phyloP scores from a whole-genome alignment of 805 yeast species.

The Tetrapisispora iriomotensis region DNA sequence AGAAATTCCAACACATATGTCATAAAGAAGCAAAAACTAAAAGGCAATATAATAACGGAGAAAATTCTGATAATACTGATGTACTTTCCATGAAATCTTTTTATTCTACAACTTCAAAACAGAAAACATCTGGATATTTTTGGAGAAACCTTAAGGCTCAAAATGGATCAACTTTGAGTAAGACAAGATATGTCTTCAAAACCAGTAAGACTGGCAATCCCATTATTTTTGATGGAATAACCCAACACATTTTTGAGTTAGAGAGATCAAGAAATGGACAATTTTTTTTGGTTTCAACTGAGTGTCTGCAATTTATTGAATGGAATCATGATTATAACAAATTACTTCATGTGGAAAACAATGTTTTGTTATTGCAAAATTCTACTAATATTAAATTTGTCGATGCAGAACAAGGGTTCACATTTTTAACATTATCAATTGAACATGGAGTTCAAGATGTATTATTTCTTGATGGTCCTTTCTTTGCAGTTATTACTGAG shows the following conservation, averaged over 20 bases:
- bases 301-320: constrained; percentile 13
- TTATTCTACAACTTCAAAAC: constrained; percentile 3
- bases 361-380: constrained; percentile 16
- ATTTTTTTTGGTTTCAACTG: constrained; percentile 11
- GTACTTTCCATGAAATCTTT: constrained; percentile 13
- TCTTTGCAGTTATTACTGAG: constrained; percentile 17
- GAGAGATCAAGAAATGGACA: background rate
- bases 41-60: too few species aligned
- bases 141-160: constrained; percentile 9
- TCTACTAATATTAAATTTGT: constrained; percentile 12
- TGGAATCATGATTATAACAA: constrained; percentile 12
- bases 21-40: too few species aligned
- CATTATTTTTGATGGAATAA: constrained; percentile 16
- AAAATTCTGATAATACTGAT: too few species aligned
- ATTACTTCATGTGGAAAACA: constrained; percentile 14
- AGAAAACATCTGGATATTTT: constrained; percentile 4
- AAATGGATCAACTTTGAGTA: background rate
- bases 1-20: constrained; percentile 9
- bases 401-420: constrained; percentile 22
- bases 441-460: constrained; percentile 19
- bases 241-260: constrained; percentile 8
- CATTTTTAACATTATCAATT: constrained; percentile 14
- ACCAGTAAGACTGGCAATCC: constrained; percentile 4
- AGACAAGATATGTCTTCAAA: constrained; percentile 12
- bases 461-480: constrained; percentile 8